Conservation (phyloP, 2,329 filamentous ascomycete genomes). For the Aspergillus udagawae region DNA sequence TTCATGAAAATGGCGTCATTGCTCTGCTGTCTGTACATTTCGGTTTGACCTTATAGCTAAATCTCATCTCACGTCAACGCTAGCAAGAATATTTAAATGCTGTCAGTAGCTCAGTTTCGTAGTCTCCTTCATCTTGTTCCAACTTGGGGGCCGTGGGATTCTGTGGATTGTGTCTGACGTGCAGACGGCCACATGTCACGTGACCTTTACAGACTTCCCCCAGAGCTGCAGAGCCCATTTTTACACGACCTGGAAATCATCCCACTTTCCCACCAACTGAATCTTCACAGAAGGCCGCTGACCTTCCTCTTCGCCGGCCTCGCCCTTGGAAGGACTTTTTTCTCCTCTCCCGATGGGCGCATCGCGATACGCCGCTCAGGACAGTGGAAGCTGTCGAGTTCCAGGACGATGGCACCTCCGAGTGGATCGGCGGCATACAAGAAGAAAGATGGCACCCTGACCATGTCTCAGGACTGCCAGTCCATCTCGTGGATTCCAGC, state of each 20-base stretch:
- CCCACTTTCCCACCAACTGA: slow-evolving; percentile 8
- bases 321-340: slow-evolving; percentile 14
- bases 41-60: neutral
- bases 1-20: neutral
- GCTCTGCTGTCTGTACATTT: neutral
- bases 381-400: slow-evolving; percentile 37
- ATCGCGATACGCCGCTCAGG: slow-evolving; percentile 28
- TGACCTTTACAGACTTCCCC: neutral
- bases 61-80: neutral
- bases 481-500: slow-evolving; percentile 78
- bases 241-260: neutral
- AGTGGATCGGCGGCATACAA: slow-evolving; percentile 76
- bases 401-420: slow-evolving; percentile 44
- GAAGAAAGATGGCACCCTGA: slow-evolving; percentile 87
- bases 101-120: too few species aligned
- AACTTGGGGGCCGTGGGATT: too few species aligned
- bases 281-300: slow-evolving; percentile 12
- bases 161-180: neutral
- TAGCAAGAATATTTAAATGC: too few species aligned
- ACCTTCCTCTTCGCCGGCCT: slow-evolving; percentile 16
- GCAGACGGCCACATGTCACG: neutral
- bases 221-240: neutral
- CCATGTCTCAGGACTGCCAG: slow-evolving; percentile 67
- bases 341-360: slow-evolving; percentile 32
- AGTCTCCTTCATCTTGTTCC: too few species aligned